Evolutionary conservation across 371 early-diverging fungal species (phyloP).

Genomic region (Zopfochytrium polystomum): DNA sequence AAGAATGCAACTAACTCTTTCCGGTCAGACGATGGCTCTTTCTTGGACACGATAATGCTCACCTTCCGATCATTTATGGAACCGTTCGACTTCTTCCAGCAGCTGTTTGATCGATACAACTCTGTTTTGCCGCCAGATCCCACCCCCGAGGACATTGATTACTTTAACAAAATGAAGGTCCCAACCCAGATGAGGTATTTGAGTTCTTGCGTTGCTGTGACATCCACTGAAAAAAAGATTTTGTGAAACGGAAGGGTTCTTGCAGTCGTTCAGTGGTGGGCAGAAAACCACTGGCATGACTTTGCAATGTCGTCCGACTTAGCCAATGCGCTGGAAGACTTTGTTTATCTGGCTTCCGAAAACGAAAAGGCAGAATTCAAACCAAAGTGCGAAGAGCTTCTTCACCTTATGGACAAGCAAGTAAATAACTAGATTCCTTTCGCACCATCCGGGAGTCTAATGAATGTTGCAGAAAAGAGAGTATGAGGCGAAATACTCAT

Average conservation of each 20-base stretch:
- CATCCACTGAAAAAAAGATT: slow-evolving; percentile 33
- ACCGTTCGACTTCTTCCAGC: slow-evolving; percentile 48
- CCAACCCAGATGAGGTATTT: slow-evolving; percentile 44
- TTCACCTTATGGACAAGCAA: slow-evolving; percentile 8
- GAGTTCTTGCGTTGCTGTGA: slow-evolving; percentile 19
- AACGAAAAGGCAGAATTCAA: slow-evolving; percentile 14
- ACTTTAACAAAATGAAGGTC: slow-evolving; percentile 42
- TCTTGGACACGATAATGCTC: slow-evolving; percentile 47
- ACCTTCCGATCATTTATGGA: slow-evolving; percentile 52
- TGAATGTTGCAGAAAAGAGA: slow-evolving; percentile 19
- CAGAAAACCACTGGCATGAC: slow-evolving; percentile 54
- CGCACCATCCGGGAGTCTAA: not conserved
- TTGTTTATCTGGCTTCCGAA: slow-evolving; percentile 28
- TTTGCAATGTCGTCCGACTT: slow-evolving; percentile 45
- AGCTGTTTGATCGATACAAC: slow-evolving; percentile 47
- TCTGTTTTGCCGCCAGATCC: slow-evolving; percentile 43
- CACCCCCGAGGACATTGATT: slow-evolving; percentile 45
- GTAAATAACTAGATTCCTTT: not conserved
- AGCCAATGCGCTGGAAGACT: slow-evolving; percentile 39
- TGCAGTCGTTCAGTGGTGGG: slow-evolving; percentile 43
- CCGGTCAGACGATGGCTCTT: slow-evolving; percentile 31
- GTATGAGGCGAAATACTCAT: slow-evolving; percentile 41
- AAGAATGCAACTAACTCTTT: slow-evolving; percentile 27
- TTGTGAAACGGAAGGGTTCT: too few relatives aligned
- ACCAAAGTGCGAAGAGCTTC: slow-evolving; percentile 28